phyloP scores from a whole-genome alignment of 345 rosid genomes.

The Moricandia moricandioides region DNA sequence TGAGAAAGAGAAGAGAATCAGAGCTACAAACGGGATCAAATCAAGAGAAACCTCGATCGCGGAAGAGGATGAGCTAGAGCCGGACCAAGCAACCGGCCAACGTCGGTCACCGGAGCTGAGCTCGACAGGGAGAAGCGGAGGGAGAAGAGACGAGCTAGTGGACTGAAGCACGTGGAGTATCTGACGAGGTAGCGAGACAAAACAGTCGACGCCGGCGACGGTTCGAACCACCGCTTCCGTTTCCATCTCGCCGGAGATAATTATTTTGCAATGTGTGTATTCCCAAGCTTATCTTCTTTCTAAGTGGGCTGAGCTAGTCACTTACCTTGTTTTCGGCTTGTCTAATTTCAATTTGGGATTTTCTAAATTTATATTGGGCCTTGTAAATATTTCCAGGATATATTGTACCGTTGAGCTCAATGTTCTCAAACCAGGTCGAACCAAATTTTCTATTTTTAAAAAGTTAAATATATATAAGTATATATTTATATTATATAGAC shows the following conservation, averaged over 20 bases:
- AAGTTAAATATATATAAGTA: too few species aligned
- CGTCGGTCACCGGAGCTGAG: slow-evolving; percentile 50
- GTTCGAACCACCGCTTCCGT: slow-evolving; percentile 71
- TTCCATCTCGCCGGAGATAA: slow-evolving; percentile 30
- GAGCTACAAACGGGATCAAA: neutral
- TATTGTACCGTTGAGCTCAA: too few species aligned
- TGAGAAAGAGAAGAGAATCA: neutral
- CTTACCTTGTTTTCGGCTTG: slow-evolving; percentile 11
- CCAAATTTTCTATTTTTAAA: too few species aligned
- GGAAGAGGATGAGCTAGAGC: slow-evolving; percentile 76
- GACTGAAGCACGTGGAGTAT: slow-evolving; percentile 74
- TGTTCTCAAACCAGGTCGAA: too few species aligned
- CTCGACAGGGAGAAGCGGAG: slow-evolving; percentile 75
- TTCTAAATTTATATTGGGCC: neutral
- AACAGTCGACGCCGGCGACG: slow-evolving; percentile 71
- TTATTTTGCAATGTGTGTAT: neutral
- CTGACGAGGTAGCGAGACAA: slow-evolving; percentile 66
- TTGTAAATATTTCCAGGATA: neutral
- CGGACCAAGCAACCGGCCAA: slow-evolving; percentile 95
- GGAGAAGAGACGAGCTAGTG: slow-evolving; percentile 54
- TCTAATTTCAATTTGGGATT: neutral
- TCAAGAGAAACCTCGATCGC: slow-evolving; percentile 52
- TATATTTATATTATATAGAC: too few species aligned
- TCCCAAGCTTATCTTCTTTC: slow-evolving; percentile 22
- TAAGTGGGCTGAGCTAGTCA: neutral